These are phyloP conservation scores for Staphylotrichum tortipilum DNA, from an alignment of 495 filamentous ascomycete genomes.

Conservation along the genomic window DNA sequence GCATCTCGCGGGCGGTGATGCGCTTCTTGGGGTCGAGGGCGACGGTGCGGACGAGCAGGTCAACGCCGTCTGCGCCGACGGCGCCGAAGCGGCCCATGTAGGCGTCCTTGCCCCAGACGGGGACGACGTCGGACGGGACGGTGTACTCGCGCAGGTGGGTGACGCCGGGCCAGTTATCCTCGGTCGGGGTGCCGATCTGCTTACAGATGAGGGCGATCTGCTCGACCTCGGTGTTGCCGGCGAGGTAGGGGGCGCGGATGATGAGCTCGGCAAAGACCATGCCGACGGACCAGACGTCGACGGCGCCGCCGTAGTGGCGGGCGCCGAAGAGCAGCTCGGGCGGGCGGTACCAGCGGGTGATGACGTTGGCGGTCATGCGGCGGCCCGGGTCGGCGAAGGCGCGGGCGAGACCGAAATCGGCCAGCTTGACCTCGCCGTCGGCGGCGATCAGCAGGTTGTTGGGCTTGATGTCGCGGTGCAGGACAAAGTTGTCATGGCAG, in stretches of 20 bases:
- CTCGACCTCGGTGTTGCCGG: constrained; percentile 63
- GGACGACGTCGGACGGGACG: constrained; percentile 49
- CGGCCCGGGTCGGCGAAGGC: constrained; percentile 80
- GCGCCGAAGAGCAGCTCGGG: constrained; percentile 90
- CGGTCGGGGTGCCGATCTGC: constrained; percentile 81
- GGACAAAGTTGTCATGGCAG: constrained; percentile 87
- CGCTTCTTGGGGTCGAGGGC: constrained; percentile 76
- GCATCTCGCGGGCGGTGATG: constrained; percentile 61
- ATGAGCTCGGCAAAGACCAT: constrained; percentile 88
- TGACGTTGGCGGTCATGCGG: constrained; percentile 87
- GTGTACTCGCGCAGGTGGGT: constrained; percentile 69
- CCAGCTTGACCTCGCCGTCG: constrained; percentile 87
- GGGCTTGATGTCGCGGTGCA: constrained; percentile 98
- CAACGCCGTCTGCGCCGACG: constrained; percentile 70
- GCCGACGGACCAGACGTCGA: constrained; percentile 94
- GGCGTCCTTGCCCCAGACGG: constrained; percentile 57
- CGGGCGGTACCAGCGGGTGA: constrained; percentile 94
- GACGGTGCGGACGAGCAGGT: constrained; percentile 80
- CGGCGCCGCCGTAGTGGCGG: constrained; percentile 76
- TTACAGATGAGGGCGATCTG: constrained; percentile 73
- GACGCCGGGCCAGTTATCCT: constrained; percentile 94
- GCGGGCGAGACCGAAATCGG: constrained; percentile 93
- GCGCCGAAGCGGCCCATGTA: constrained; percentile 66
- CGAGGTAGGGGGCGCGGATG: constrained; percentile 67
- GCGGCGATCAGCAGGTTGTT: constrained; percentile 94